Evolutionary conservation across 495 filamentous ascomycete genomes (phyloP).

Genomic region (Barbatosphaeria neglecta): DNA sequence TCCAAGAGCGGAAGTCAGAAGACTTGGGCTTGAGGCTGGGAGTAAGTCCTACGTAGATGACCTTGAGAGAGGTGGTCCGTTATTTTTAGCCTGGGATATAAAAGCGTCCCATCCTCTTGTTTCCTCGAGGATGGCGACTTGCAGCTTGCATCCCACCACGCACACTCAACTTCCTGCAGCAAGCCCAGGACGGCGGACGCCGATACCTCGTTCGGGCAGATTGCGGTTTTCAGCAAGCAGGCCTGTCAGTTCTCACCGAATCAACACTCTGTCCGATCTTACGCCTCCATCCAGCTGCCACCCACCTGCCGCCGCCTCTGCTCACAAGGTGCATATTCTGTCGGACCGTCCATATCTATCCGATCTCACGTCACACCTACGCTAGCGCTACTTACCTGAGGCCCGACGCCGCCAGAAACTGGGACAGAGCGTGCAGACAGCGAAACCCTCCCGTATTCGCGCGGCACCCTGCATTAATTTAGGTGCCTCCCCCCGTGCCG

Average conservation of each 20-base stretch:
- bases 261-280: not conserved
- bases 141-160: not conserved
- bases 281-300: not conserved
- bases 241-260: not conserved
- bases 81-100: conserved; percentile 2
- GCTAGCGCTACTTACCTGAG: not conserved
- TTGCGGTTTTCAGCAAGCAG: no score
- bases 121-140: not conserved
- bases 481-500: not conserved
- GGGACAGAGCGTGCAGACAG: not conserved
- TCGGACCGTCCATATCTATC: no score
- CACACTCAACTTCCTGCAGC: not conserved
- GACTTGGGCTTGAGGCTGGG: not conserved
- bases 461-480: conserved; percentile 1
- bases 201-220: no score
- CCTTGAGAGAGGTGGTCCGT: not conserved
- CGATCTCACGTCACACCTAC: not conserved
- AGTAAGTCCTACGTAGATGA: not conserved
- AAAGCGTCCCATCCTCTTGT: conserved; percentile 1
- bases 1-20: not conserved
- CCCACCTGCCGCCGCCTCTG: no score
- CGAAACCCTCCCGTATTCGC: not conserved
- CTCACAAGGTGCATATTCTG: no score
- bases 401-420: no score
- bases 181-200: not conserved